These are phyloP conservation scores for Metschnikowia borealis DNA, from an alignment of 805 yeast species.

Conservation along the genomic window DNA sequence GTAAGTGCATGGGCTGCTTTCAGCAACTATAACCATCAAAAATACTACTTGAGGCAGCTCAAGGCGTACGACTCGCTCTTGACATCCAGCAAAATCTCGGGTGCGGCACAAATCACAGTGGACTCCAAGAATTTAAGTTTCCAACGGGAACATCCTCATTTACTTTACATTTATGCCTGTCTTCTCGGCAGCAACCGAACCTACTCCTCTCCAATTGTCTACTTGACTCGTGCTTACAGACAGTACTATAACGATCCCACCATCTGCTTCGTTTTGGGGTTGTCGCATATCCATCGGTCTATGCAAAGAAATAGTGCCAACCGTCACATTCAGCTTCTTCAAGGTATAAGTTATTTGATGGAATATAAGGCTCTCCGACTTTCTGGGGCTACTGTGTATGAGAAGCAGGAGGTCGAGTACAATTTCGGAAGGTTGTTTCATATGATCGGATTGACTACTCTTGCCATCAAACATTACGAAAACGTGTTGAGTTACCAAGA, in stretches of 20 bases:
- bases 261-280: conserved; percentile 67
- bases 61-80: conserved; percentile 80
- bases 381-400: conserved; percentile 38
- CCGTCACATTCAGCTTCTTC: conserved; percentile 82
- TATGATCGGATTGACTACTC: conserved; percentile 66
- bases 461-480: conserved; percentile 73
- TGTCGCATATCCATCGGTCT: conserved; percentile 83
- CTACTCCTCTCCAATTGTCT: conserved; percentile 76
- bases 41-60: conserved; percentile 81
- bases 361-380: conserved; percentile 62
- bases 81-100: conserved; percentile 50
- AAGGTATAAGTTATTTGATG: conserved; percentile 73
- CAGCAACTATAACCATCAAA: conserved; percentile 81
- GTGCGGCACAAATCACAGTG: conserved; percentile 73
- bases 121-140: conserved; percentile 39
- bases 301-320: conserved; percentile 85
- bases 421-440: conserved; percentile 86
- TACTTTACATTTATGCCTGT: conserved; percentile 75
- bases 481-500: conserved; percentile 51
- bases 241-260: conserved; percentile 73
- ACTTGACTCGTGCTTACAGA: conserved; percentile 66
- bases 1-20: conserved; percentile 53
- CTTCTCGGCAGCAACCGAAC: conserved; percentile 78
- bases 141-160: conserved; percentile 54
- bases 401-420: conserved; percentile 72